Conservation (phyloP, 2,329 filamentous ascomycete species). For the Paecilomyces fulvus region DNA sequence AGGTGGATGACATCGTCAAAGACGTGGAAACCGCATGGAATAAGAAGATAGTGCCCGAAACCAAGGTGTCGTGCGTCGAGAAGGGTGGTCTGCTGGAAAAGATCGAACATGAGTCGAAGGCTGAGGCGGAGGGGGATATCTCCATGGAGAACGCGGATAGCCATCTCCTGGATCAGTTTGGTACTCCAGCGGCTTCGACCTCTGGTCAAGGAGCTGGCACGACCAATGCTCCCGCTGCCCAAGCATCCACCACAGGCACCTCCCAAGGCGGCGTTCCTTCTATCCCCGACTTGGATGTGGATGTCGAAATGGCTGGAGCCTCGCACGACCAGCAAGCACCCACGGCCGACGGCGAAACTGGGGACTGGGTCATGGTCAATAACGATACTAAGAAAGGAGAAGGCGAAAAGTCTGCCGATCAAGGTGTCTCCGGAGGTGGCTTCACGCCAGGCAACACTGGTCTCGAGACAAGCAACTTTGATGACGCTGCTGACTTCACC, state of each 20-base stretch:
- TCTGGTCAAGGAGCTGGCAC: conserved; percentile 44
- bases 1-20: conserved; percentile 62
- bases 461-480: conserved; percentile 31
- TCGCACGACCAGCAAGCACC: conserved; percentile 30
- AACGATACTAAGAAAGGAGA: conserved; percentile 46
- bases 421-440: conserved; percentile 9
- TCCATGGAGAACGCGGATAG: conserved; percentile 25
- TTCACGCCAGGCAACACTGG: conserved; percentile 17
- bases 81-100: conserved; percentile 65
- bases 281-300: conserved; percentile 27
- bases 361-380: conserved; percentile 69
- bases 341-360: conserved; percentile 41
- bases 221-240: conserved; percentile 35
- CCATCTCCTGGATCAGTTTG: conserved; percentile 28
- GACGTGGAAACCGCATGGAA: conserved; percentile 66
- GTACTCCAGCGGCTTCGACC: conserved; percentile 11
- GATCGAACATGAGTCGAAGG: conserved; percentile 23
- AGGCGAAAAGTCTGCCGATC: conserved; percentile 4
- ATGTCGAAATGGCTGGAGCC: conserved; percentile 49
- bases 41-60: conserved; percentile 56
- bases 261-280: conserved; percentile 1
- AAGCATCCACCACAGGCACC: conserved; percentile 5
- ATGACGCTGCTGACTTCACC: conserved; percentile 38
- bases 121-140: conserved; percentile 21
- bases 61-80: conserved; percentile 62